Percentiles rank a stretch among this genome's conserved stretches.
Evolutionary conservation across 208 protist genomes (phyloP).

Genomic region (Trypanosomatidae sp.): DNA sequence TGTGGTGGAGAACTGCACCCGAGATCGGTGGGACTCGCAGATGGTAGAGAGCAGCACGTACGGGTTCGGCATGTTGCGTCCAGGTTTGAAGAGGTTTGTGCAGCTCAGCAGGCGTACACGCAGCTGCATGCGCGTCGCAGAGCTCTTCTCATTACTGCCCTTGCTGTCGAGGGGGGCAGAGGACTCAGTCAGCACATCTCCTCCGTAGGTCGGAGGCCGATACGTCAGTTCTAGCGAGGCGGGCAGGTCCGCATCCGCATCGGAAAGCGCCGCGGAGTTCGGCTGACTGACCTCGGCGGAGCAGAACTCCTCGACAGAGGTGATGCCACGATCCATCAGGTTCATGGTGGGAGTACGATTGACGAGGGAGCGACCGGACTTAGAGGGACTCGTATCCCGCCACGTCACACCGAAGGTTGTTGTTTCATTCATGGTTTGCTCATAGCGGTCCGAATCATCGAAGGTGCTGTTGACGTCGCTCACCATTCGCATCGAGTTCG

Average conservation of each 20-base stretch:
- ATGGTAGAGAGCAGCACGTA: conserved; percentile 82
- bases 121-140: conserved; percentile 24
- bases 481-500: neutral
- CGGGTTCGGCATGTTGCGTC: conserved; percentile 46
- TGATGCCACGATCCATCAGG: conserved; percentile 65
- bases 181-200: neutral
- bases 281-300: conserved; percentile 13
- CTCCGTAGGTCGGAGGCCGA: neutral
- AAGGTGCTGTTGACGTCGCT: neutral
- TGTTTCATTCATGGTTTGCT: conserved; percentile 1
- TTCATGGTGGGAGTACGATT: conserved; percentile 35
- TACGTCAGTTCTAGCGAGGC: conserved; percentile 14
- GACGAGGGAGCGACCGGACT: neutral
- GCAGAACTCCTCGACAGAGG: conserved; percentile 63
- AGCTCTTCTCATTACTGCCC: neutral
- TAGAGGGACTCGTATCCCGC: conserved; percentile 11
- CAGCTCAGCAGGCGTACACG: conserved; percentile 70
- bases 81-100: conserved; percentile 44
- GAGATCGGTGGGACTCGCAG: conserved; percentile 53
- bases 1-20: conserved; percentile 48
- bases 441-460: conserved; percentile 8
- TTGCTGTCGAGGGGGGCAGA: neutral
- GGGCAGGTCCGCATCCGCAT: conserved; percentile 24
- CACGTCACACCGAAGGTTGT: conserved; percentile 1
- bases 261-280: conserved; percentile 14